Evolutionary conservation across 2,329 filamentous ascomycete genomes (phyloP).

Genomic region (Talaromyces islandicus): DNA sequence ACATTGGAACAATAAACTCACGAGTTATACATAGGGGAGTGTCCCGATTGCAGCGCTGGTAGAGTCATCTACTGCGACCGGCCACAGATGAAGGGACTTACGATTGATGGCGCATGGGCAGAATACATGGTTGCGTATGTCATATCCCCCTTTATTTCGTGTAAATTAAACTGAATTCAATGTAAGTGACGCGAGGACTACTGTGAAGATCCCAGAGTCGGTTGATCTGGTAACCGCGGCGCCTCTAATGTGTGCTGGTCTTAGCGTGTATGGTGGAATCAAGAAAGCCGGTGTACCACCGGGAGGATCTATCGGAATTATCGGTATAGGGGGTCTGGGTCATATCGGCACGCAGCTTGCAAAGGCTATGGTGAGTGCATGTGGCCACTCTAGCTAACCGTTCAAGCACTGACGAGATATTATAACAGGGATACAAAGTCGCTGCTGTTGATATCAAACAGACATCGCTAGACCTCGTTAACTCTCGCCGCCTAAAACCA

Average conservation of each 20-base stretch:
- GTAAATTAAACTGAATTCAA: neutral
- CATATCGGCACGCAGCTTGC: constrained; percentile 50
- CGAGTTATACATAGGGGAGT: neutral
- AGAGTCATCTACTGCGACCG: constrained; percentile 9
- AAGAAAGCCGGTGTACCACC: constrained; percentile 32
- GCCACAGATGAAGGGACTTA: constrained; percentile 42
- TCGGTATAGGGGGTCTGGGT: constrained; percentile 46
- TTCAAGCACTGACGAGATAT: neutral
- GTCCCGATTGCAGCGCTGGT: constrained; percentile 38
- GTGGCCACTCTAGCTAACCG: neutral
- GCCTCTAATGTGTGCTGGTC: constrained; percentile 52
- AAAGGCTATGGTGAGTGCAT: constrained; percentile 20
- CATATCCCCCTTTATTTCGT: neutral
- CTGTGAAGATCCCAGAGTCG: constrained; percentile 43
- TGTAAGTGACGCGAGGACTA: constrained; percentile 38
- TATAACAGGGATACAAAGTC: constrained; percentile 44
- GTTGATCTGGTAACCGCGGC: constrained; percentile 48
- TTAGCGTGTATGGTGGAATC: constrained; percentile 47
- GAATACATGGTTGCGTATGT: constrained; percentile 46
- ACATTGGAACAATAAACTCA: too few relatives aligned
- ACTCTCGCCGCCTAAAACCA: constrained; percentile 37
- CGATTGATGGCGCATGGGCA: constrained; percentile 50
- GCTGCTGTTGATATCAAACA: constrained; percentile 52
- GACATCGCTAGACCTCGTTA: constrained; percentile 46
- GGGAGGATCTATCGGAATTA: constrained; percentile 34